Conservation (phyloP, 2,329 filamentous ascomycete species). For the Penicillium sp. region DNA sequence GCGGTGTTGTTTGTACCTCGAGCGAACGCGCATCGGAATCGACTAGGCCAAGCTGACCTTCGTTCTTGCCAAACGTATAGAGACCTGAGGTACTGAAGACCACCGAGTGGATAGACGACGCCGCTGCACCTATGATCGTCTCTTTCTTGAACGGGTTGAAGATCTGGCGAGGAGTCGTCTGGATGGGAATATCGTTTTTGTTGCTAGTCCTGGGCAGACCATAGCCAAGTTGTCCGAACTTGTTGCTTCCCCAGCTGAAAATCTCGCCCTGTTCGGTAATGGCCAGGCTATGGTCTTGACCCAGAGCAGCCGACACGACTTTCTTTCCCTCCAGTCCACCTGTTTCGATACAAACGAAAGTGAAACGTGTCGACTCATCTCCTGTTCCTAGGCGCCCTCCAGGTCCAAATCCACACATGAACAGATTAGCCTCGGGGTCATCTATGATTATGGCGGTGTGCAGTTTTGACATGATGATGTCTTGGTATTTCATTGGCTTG, state of each 20-base stretch:
- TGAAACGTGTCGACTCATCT: conserved; percentile 85
- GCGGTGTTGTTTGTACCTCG: conserved; percentile 75
- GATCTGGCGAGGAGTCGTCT: conserved; percentile 77
- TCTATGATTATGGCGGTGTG: conserved; percentile 85
- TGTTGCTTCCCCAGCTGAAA: conserved; percentile 92
- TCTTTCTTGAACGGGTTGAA: conserved; percentile 92
- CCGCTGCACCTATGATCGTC: conserved; percentile 73
- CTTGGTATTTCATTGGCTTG: conserved; percentile 71
- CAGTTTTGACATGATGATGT: conserved; percentile 84
- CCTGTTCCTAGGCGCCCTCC: conserved; percentile 86
- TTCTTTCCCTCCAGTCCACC: conserved; percentile 71
- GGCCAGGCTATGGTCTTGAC: conserved; percentile 87
- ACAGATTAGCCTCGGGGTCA: conserved; percentile 85
- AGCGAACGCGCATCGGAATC: conserved; percentile 92
- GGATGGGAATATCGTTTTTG: conserved; percentile 80
- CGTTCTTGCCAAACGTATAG: conserved; percentile 93
- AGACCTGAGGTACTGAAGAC: conserved; percentile 77
- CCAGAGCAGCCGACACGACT: conserved; percentile 74
- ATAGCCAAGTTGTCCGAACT: conserved; percentile 82
- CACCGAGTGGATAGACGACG: conserved; percentile 87
- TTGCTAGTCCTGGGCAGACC: conserved; percentile 61
- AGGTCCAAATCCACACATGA: conserved; percentile 86
- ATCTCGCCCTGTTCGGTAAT: conserved; percentile 83
- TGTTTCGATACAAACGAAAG: conserved; percentile 76
- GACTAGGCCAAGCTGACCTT: conserved; percentile 88